phyloP scores from a whole-genome alignment of 139 green algal species.

The Gonium pectorale region DNA sequence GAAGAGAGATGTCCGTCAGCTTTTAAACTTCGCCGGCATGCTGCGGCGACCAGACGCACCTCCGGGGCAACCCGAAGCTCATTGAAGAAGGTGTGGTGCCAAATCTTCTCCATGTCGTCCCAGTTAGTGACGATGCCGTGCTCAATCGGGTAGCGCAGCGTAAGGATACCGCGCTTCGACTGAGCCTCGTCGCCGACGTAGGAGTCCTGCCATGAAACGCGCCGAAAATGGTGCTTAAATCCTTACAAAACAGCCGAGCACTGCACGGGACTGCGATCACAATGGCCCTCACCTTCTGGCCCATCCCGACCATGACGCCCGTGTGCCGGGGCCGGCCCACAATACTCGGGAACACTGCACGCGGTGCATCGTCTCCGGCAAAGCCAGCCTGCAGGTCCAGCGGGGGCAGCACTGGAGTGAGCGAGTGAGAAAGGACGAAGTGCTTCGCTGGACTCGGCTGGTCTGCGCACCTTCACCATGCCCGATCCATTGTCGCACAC shows the following conservation, averaged over 20 bases:
- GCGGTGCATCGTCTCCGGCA: constrained; percentile 96
- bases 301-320: constrained; percentile 93
- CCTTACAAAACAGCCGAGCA: not conserved
- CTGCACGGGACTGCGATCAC: not conserved
- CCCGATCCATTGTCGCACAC: constrained; percentile 99
- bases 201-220: constrained; percentile 77
- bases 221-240: not conserved
- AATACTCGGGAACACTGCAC: constrained; percentile 97
- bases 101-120: constrained; percentile 99
- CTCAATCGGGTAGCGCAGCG: constrained; percentile 98
- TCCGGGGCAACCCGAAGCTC: constrained; percentile 98
- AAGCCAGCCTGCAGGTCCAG: constrained; percentile 82
- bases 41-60: constrained; percentile 47
- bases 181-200: constrained; percentile 99
- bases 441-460: not conserved
- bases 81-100: constrained; percentile 99
- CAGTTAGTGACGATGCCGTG: constrained; percentile 98
- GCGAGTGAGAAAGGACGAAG: not conserved
- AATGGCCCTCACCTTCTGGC: constrained; percentile 69
- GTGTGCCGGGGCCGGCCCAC: constrained; percentile 96
- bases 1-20: not conserved
- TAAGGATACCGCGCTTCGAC: constrained; percentile 97
- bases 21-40: not conserved
- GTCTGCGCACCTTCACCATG: constrained; percentile 92
- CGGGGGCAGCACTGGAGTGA: not conserved